Conservation (phyloP, 306 rosid genomes). For the Ormosia semicastrata region DNA sequence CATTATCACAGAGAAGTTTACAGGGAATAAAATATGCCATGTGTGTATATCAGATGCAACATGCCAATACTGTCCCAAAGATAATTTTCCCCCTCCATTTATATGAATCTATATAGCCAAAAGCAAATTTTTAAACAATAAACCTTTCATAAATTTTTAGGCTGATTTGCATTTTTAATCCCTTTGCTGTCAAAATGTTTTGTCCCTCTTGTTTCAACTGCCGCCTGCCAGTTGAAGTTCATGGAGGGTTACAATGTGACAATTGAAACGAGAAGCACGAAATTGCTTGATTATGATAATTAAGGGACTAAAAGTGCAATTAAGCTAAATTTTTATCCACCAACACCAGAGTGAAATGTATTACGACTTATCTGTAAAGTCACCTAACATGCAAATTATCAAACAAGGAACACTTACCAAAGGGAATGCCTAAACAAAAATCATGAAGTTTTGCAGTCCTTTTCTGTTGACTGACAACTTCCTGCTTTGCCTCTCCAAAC, state of each 20-base stretch:
- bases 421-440: conserved; percentile 96
- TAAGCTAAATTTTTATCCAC: not conserved
- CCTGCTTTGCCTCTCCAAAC: conserved; percentile 32
- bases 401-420: conserved; percentile 53
- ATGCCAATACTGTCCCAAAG: not conserved
- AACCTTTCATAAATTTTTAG: not conserved
- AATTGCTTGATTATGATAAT: not conserved
- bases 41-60: not conserved
- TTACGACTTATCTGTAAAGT: conserved; percentile 11
- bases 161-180: not conserved
- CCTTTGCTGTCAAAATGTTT: not conserved
- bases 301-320: not conserved
- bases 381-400: conserved; percentile 17
- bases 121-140: not conserved
- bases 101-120: not conserved
- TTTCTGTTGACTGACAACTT: conserved; percentile 39
- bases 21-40: not conserved
- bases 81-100: not conserved
- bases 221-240: not conserved
- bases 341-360: not conserved
- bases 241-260: not conserved
- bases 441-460: conserved; percentile 81
- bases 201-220: not conserved
- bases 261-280: not conserved
- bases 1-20: not conserved